phyloP scores from a whole-genome alignment of 768 basidiomycete species.

The Leccinellum albellum region DNA sequence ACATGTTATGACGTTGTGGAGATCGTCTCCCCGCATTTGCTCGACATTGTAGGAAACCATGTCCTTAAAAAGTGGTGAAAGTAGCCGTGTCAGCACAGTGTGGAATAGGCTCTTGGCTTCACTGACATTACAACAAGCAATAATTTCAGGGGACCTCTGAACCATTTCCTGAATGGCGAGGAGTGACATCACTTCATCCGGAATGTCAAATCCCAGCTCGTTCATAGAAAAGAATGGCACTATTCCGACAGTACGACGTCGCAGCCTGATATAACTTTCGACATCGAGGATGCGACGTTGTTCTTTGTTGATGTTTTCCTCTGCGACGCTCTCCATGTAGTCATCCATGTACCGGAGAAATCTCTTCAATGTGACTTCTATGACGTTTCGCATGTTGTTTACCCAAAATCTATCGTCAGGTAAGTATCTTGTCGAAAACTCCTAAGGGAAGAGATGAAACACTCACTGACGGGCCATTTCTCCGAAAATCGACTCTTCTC shows the following conservation, averaged over 20 bases:
- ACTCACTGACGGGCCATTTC: background rate
- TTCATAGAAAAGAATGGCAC: background rate
- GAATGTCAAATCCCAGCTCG: background rate
- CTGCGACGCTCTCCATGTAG: background rate
- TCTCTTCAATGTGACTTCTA: background rate
- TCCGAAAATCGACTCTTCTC: background rate
- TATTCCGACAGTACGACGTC: background rate
- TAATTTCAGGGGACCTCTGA: background rate
- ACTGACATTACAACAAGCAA: background rate
- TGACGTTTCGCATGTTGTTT: background rate
- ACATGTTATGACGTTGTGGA: background rate
- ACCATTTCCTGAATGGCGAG: background rate
- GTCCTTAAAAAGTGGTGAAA: background rate
- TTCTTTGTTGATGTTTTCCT: background rate
- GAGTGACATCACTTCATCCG: background rate
- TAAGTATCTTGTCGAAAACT: background rate
- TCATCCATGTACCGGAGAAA: background rate
- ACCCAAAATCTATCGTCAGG: background rate
- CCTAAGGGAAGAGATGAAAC: background rate
- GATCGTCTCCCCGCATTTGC: background rate
- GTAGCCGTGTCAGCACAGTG: background rate
- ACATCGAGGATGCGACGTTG: background rate
- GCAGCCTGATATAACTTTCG: background rate
- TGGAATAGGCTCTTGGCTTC: background rate
- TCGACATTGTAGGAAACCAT: background rate